These are phyloP conservation scores for Escallonia herrerae DNA, from an alignment of 129 eudicot genomes.

Conservation along the genomic window DNA sequence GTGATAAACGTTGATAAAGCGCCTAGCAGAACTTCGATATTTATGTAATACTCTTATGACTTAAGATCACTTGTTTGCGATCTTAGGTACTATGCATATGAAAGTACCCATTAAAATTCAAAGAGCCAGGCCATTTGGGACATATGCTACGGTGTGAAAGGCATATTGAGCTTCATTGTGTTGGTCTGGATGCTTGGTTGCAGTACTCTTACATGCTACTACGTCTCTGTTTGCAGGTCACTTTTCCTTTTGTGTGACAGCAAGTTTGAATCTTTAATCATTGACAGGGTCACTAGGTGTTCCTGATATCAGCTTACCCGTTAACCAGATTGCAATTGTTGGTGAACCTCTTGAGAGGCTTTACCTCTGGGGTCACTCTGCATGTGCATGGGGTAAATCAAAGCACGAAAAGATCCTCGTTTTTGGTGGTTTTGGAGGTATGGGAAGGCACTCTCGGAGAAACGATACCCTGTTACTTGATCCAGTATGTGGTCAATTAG, in stretches of 20 bases:
- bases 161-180: not conserved
- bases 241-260: constrained; percentile 20
- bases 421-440: constrained; percentile 97
- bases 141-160: not conserved
- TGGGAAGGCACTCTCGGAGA: constrained; percentile 86
- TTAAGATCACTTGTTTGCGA: too few relatives aligned
- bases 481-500: constrained; percentile 41
- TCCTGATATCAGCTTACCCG: constrained; percentile 33
- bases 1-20: too few relatives aligned
- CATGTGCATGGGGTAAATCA: constrained; percentile 35
- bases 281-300: constrained; percentile 55
- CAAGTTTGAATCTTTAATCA: constrained; percentile 47
- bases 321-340: constrained; percentile 26
- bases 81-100: too few relatives aligned
- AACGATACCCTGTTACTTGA: constrained; percentile 66
- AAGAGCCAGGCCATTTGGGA: not conserved
- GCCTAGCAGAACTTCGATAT: too few relatives aligned
- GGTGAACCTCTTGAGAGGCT: constrained; percentile 86
- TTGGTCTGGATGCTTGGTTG: not conserved
- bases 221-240: constrained; percentile 40
- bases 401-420: constrained; percentile 44
- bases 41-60: too few relatives aligned
- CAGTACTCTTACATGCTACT: constrained; percentile 23
- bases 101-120: too few relatives aligned
- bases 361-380: constrained; percentile 91